Evolutionary conservation across 257 asterid species (phyloP), one percentile per base, ranked within the genome.

Genomic region (Solanum piurae): DNA sequence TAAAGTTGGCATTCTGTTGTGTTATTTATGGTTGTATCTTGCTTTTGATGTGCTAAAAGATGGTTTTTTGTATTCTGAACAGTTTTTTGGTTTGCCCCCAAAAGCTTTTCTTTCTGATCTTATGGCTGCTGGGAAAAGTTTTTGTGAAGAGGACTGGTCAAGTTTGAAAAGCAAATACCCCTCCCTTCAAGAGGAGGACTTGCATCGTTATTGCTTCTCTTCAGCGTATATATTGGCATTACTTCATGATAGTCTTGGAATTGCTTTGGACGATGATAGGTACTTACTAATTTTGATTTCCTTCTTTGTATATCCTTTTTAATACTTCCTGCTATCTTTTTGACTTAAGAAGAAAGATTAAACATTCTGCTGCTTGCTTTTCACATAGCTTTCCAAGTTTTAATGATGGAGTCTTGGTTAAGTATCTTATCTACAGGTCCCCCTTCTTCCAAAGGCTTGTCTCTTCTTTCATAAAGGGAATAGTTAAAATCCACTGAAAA

Each of bases 181-280:
- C 66, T 89, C 91, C 58, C 91, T 94, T 40, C 94, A 92, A 68
- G 98, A 93, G 79, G 99, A 96, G 89, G 98, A 96, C 49, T 93
- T 97, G 87, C 92, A 87, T 89, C 98, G 91, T 23, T 95, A 95
- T 92, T 96, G 99, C 94, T 97, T 97, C 90, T 97, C 99, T 64
- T 94, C 99, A 33, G 99, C 99, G 44, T 97, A 96, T 88, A 96
- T 97, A 42, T 95, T 97, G 68, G 98, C 99, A 87, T 68, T 96
- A 86, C 99, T 97, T 88, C 99, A 97, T 64, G 99, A 97, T 87
- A 95, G 98, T 86, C 99, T 96, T 86, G 99, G 99, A 92, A 91
- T 96, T 89, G 94, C 95, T 88, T 89, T 97, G 90, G 90, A 97
- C 83, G 98, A 96, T 90, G 89, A 87, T 40, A 95, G 99, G 99